phyloP scores from a whole-genome alignment of 75 land plant genomes.

The Pinus tabuliformis region DNA sequence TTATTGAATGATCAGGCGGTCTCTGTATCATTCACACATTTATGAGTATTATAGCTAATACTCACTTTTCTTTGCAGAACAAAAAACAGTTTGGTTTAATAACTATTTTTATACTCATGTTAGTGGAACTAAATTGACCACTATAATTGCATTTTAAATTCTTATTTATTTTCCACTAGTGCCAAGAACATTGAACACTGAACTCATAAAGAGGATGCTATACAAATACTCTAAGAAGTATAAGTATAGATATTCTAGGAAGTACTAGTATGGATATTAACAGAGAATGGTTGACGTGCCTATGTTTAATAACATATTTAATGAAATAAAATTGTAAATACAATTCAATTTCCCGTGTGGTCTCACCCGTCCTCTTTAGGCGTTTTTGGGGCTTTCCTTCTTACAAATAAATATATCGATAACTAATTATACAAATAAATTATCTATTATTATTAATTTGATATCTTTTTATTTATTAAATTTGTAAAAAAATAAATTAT shows the following conservation, averaged over 20 bases:
- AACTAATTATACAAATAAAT: no score
- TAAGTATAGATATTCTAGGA: neutral
- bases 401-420: no score
- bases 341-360: no score
- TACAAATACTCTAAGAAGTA: neutral
- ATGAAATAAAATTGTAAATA: no score
- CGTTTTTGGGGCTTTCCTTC: no score
- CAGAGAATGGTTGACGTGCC: neutral
- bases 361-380: no score
- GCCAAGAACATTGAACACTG: neutral
- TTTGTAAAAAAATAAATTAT: no score
- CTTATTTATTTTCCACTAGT: neutral
- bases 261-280: no score
- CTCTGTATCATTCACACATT: neutral
- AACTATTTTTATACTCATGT: neutral
- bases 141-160: neutral
- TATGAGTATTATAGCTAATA: neutral
- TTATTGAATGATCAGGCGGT: neutral
- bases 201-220: neutral
- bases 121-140: neutral
- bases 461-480: no score
- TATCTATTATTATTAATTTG: no score
- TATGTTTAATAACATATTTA: no score
- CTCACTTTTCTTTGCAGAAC: neutral
- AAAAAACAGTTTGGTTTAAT: neutral